Evolutionary conservation across 2,329 filamentous ascomycete genomes (phyloP).

Genomic region (Pseudogymnoascus sp.): DNA sequence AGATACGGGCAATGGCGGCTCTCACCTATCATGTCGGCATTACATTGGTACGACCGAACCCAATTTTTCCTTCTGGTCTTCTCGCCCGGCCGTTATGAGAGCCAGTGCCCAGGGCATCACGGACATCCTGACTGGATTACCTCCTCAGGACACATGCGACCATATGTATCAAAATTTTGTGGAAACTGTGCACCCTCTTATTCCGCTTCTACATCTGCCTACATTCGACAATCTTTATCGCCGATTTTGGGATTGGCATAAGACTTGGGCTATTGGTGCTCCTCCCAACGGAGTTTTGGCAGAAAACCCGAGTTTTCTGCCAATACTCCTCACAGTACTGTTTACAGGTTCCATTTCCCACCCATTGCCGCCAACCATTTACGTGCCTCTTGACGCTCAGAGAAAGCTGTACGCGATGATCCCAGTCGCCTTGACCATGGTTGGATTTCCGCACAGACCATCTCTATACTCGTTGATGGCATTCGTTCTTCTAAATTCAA

Average conservation of each 20-base stretch:
- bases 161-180: slow-evolving; percentile 8
- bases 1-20: slow-evolving; percentile 46
- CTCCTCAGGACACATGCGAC: slow-evolving; percentile 6
- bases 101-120: background rate
- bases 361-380: background rate
- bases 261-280: background rate
- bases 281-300: background rate
- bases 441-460: slow-evolving; percentile 48
- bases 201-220: slow-evolving; percentile 4
- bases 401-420: slow-evolving; percentile 30
- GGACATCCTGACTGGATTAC: background rate
- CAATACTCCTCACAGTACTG: slow-evolving; percentile 1
- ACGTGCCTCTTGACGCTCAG: background rate
- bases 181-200: slow-evolving; percentile 3
- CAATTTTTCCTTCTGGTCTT: slow-evolving; percentile 32
- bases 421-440: slow-evolving; percentile 47
- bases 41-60: slow-evolving; percentile 32
- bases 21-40: background rate
- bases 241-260: slow-evolving; percentile 6
- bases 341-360: slow-evolving; percentile 5
- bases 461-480: slow-evolving; percentile 52
- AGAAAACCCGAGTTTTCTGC: slow-evolving; percentile 7
- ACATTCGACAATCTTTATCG: background rate
- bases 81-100: slow-evolving; percentile 23
- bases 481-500: slow-evolving; percentile 45